These are phyloP conservation scores for Perkinsus chesapeaki DNA, from an alignment of 169 alveolate species.

Conservation along the genomic window DNA sequence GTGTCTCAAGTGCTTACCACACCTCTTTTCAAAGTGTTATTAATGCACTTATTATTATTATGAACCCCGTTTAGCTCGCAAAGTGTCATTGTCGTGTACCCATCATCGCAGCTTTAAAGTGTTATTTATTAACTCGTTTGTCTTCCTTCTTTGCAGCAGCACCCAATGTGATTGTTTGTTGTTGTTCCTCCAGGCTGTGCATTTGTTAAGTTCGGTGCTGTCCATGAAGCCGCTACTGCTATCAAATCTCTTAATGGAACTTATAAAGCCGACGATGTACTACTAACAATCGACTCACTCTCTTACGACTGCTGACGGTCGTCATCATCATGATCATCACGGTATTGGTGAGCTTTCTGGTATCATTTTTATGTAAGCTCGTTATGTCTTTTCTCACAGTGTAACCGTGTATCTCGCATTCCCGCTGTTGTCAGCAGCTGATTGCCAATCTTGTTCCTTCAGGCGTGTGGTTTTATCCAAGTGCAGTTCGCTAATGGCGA, in stretches of 20 bases:
- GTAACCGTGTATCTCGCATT: too few relatives aligned
- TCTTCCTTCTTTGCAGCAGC: background rate
- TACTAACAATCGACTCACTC: background rate
- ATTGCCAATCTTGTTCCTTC: background rate
- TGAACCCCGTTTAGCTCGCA: too few relatives aligned
- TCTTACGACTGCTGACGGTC: background rate
- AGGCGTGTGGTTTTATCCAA: background rate
- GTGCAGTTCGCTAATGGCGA: background rate
- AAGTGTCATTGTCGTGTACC: background rate
- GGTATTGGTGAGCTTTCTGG: background rate
- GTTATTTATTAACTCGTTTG: too few relatives aligned
- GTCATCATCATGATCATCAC: background rate
- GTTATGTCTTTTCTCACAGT: background rate
- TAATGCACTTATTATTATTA: too few relatives aligned
- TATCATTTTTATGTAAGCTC: background rate
- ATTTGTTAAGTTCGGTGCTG: background rate
- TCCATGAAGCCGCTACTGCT: constrained; percentile 2
- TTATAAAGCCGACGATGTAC: background rate
- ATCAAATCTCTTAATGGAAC: constrained; percentile 1
- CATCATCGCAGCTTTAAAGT: too few relatives aligned
- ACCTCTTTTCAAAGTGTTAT: too few relatives aligned
- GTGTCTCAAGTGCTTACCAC: too few relatives aligned
- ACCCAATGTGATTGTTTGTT: background rate
- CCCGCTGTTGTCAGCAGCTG: background rate
- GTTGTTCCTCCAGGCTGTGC: constrained; percentile 4